A percentile compares a stretch with the other conserved stretches of the same genome.
phyloP scores from a whole-genome alignment of 495 filamentous ascomycete species.

The Choiromyces venosus region DNA sequence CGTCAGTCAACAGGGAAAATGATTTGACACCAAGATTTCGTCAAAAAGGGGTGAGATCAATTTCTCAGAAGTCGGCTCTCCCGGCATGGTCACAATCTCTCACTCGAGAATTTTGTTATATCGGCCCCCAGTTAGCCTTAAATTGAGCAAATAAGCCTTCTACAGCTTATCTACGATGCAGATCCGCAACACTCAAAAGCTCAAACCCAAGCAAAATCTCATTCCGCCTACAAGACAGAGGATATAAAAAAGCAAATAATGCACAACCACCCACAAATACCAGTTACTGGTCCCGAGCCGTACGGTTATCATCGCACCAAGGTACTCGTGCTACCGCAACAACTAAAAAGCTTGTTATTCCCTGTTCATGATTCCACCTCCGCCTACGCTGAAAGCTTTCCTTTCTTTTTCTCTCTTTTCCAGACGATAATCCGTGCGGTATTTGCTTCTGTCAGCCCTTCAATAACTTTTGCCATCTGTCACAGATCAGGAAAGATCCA shows the following conservation, averaged over 20 bases:
- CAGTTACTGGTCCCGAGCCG: background rate
- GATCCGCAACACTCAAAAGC: background rate
- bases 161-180: background rate
- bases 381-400: background rate
- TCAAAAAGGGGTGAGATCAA: background rate
- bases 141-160: background rate
- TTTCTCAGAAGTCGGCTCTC: background rate
- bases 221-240: background rate
- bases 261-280: background rate
- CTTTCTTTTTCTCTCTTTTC: background rate
- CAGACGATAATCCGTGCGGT: background rate
- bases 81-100: background rate
- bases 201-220: background rate
- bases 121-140: background rate
- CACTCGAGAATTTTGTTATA: background rate
- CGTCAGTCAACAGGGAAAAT: background rate
- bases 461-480: background rate
- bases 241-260: background rate
- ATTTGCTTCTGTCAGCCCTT: background rate
- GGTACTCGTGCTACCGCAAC: background rate
- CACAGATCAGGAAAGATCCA: background rate
- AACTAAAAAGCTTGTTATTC: background rate
- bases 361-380: background rate
- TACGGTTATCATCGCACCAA: background rate
- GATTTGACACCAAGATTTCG: background rate